These are phyloP conservation scores for Hyphodiscus hymeniophilus DNA, from an alignment of 495 filamentous ascomycete genomes.

Conservation along the genomic window DNA sequence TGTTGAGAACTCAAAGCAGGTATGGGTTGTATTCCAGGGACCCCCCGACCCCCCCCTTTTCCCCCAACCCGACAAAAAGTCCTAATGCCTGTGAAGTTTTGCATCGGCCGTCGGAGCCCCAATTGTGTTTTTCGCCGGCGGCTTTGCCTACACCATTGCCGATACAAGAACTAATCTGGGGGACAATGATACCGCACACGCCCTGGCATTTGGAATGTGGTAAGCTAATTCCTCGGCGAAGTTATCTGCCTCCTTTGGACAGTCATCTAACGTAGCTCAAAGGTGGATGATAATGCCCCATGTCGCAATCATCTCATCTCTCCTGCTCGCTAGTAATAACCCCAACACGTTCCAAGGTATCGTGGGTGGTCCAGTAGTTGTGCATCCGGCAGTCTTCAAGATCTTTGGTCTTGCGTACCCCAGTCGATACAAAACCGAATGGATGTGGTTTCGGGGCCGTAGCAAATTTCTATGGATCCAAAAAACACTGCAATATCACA, in stretches of 20 bases:
- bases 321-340: slow-evolving; percentile 23
- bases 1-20: no score
- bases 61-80: no score
- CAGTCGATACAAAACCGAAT: slow-evolving; percentile 18
- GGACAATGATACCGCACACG: slow-evolving; percentile 33
- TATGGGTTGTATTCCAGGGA: no score
- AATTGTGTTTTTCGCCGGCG: slow-evolving; percentile 36
- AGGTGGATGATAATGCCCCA: slow-evolving; percentile 20
- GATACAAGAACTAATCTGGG: slow-evolving; percentile 30
- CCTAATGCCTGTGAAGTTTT: slow-evolving; percentile 20
- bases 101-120: slow-evolving; percentile 39
- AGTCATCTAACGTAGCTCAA: no score
- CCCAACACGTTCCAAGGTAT: slow-evolving; percentile 20
- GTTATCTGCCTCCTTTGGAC: no score
- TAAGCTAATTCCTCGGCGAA: no score
- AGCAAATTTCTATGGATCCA: slow-evolving; percentile 16
- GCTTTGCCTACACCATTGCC: slow-evolving; percentile 23
- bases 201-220: slow-evolving; percentile 38
- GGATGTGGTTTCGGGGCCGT: slow-evolving; percentile 25
- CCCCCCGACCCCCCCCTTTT: no score
- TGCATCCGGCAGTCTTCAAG: neutral
- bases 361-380: neutral
- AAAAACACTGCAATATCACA: no score
- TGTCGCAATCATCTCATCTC: slow-evolving; percentile 20
- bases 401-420: slow-evolving; percentile 14